Evolutionary conservation across 1,284 basidiomycete species (phyloP), one percentile per base, ranked within the genome.

Genomic region (Pterulicium gracile): DNA sequence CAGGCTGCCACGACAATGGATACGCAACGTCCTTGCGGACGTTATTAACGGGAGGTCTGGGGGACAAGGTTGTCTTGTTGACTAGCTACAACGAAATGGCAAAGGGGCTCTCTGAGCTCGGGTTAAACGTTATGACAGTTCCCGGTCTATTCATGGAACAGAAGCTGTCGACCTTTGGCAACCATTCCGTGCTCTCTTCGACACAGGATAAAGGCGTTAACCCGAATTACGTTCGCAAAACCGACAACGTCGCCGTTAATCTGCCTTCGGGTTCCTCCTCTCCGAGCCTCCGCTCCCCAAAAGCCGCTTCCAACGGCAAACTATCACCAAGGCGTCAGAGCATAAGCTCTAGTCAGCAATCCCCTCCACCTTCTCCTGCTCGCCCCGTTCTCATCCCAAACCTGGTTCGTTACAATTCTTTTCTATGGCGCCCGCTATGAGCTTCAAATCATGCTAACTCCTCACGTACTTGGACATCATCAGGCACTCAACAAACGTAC

Each of bases 1-100:
- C 49, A 78, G 82, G 80, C 48, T 79, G 77, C 52, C 81, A 86
- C 58, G 81, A 87, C 62, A 80, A 79, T 60, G 81, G 81, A 52
- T 88, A 88, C 61, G 69, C 74, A 46, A 72, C 72, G 22, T 69
- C 70, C 42, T 67, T 88, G 42, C 70, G 73, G 41, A 77, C 79
- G 7, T 69, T 79, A 39, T 73, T 81, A 45, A 82, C 80, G 42
- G 73, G 75, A 44, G 79, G 80, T 23, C 73, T 72, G 50, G 69
- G 73, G 47, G 66, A 79, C 43, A 87, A 84, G 61, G 64, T 87
- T 47, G 69, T 81, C 44, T 68, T 87, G 18, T 67, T 87, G 42
- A 75, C 73, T 58, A 73, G 79, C 42, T 81, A 82, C 59, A 57
- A 65, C 22, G 73, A 81, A 18, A 70, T 81, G 53, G 81, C 80